Conservation (phyloP, 129 eudicot species). For the sunflower (Helianthus annuus) region HanXRQr2.0-SUNRISE NC_035448.2:135165949-135166448, state of each 20-base stretch:
- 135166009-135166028: neutral
- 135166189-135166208: constrained; percentile 39
- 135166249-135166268: constrained; percentile 57
- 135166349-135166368: neutral
- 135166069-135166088: constrained; percentile 59
- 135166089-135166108: constrained; percentile 45
- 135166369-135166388: constrained; percentile 7
- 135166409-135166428: constrained; percentile 91
- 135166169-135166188: neutral
- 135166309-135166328: constrained; percentile 30
- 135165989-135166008: neutral
- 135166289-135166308: constrained; percentile 61
- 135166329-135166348: neutral
- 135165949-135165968: neutral
- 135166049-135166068: constrained; percentile 21
- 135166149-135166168: neutral
- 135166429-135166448: constrained; percentile 66
- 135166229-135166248: constrained; percentile 56
- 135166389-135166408: constrained; percentile 85
- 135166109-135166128: neutral
- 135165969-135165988: too few relatives aligned
- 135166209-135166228: constrained; percentile 45
- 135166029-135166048: neutral
- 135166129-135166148: neutral
- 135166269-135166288: constrained; percentile 70